Evolutionary conservation across 805 yeast species (phyloP).

Genomic region (Barnettozyma pratensis): DNA sequence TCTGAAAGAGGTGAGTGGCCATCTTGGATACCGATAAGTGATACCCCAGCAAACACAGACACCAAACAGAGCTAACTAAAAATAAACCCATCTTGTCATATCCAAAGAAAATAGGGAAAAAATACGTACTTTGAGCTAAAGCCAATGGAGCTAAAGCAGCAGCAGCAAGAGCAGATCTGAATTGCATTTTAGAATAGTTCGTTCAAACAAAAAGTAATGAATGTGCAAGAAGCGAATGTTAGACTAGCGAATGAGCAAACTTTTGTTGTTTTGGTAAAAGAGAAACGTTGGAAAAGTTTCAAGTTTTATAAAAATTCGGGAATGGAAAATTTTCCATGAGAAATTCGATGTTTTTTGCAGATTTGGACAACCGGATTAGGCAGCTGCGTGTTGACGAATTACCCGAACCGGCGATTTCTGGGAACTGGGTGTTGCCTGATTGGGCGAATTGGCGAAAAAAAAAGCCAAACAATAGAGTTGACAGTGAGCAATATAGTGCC

Average conservation of each 20-base stretch:
- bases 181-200: constrained; percentile 41
- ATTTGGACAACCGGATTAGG: background rate
- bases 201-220: background rate
- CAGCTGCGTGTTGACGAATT: background rate
- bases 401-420: background rate
- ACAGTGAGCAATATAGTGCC: too few relatives aligned
- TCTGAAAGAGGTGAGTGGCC: too few relatives aligned
- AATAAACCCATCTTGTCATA: background rate
- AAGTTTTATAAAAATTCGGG: constrained; percentile 1
- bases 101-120: constrained; percentile 3
- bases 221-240: background rate
- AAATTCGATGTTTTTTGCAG: background rate
- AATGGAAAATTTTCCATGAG: background rate
- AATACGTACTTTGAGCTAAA: constrained; percentile 36
- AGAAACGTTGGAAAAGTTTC: background rate
- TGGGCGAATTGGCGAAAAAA: background rate
- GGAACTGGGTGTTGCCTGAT: background rate
- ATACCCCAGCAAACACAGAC: too few relatives aligned
- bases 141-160: constrained; percentile 48
- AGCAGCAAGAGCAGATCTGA: constrained; percentile 44
- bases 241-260: background rate
- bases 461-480: too few relatives aligned
- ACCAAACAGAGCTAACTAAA: too few relatives aligned
- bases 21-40: too few relatives aligned
- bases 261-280: too few relatives aligned